Base-by-base conservation (phyloP, 441 rosid genomes). In the Erodium moschatum region DNA sequence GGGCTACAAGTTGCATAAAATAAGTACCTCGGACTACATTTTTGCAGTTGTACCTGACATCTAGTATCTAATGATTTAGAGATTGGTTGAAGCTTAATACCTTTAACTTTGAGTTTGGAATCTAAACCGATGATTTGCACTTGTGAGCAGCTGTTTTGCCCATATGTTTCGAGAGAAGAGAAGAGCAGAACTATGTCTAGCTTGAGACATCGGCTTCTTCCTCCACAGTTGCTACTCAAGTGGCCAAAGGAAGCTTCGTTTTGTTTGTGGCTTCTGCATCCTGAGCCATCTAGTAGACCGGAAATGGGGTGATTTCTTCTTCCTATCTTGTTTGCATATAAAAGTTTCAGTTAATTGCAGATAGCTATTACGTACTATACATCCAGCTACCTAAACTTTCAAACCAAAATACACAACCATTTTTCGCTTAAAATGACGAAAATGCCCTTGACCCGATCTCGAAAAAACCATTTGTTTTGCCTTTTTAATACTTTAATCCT, bases 151-250 rank as follows among this genome's bases (percentile, higher is more conserved):
- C 78, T 94, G 77, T 91, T 94, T 78, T 89, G 95, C 80, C 94
- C 96, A 2, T 87, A 84, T 74, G 73, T 82, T 77, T 88, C 97
- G 58, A 84, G 88, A 72, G 99, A 91, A 70, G 99, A 94, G 71
- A 91, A 94, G 84, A 78, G 87, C 67, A 78, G 82, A 82, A 91
- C 91, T 35, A 91, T 91, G 99, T 86, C 96, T 65, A 87, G 96
- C 79, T 78, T 94, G 80, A 85, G 97, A 81, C 97, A 94, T 80
- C 92, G 99, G 13, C 87, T 94, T 75, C 97, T 94, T 84, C 99
- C 97, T 62, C 89, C 97, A 67, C 97, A 87, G 72, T 77, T 94
- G 79, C 82, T 94, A 72, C 79, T 89, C 68, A 87, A 87, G 71
- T 88, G 89, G 86, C 86, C 97, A 0, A 94, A 88, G 81, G 96